Conservation (phyloP, 1,284 basidiomycete species). For the Xerocomus amazonicus region DNA sequence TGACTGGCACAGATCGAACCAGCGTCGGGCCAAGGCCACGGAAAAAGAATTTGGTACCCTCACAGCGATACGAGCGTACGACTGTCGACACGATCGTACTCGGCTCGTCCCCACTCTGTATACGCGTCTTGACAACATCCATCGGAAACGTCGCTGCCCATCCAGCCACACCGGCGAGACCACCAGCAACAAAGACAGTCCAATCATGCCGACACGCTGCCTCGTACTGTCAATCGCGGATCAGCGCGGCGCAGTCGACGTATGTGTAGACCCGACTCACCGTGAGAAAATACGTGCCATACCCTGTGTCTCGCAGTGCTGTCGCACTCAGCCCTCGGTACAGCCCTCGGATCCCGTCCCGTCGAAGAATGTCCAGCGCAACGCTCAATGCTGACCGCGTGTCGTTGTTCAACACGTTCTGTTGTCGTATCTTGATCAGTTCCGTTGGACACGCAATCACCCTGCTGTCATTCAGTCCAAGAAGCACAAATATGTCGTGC, state of each 20-base stretch:
- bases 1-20: conserved; percentile 60
- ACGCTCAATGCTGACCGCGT: conserved; percentile 5
- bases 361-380: background rate
- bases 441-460: conserved; percentile 79
- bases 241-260: too few species aligned
- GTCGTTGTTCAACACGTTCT: conserved; percentile 45
- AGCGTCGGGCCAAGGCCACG: conserved; percentile 72
- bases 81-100: background rate
- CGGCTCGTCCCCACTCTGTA: conserved; percentile 49
- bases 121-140: conserved; percentile 83
- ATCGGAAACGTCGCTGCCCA: conserved; percentile 79
- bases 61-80: conserved; percentile 51
- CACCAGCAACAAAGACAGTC: background rate
- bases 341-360: conserved; percentile 52
- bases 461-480: conserved; percentile 37
- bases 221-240: conserved; percentile 54
- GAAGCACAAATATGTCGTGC: background rate
- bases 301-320: conserved; percentile 46
- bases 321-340: conserved; percentile 76
- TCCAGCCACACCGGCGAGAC: conserved; percentile 67
- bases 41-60: conserved; percentile 51
- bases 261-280: conserved; percentile 36
- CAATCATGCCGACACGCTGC: conserved; percentile 50
- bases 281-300: conserved; percentile 80
- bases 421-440: conserved; percentile 83